Percentiles rank a stretch among this genome's conserved stretches.
phyloP scores from a whole-genome alignment of 208 protist genomes.

The Acanthamoeba lenticulata region DNA sequence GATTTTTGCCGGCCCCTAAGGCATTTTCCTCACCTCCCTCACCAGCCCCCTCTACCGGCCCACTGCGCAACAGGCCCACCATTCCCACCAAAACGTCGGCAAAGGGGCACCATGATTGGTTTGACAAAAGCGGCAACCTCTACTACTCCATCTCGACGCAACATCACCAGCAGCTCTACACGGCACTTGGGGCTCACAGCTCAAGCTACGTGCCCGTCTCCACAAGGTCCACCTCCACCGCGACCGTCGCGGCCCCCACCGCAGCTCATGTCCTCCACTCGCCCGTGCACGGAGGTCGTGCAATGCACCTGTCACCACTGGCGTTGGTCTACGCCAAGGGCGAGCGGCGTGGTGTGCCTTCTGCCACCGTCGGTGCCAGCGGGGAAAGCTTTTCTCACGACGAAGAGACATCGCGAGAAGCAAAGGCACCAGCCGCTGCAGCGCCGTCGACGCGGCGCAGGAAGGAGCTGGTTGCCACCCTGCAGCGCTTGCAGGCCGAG shows the following conservation, averaged over 20 bases:
- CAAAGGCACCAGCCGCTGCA: neutral
- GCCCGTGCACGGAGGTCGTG: neutral
- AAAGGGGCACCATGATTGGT: neutral
- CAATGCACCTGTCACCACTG: neutral
- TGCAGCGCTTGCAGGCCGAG: neutral
- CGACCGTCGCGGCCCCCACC: neutral
- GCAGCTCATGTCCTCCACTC: neutral
- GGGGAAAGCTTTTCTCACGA: neutral
- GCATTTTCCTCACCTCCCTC: no score
- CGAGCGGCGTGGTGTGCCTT: neutral
- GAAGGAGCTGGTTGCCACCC: neutral
- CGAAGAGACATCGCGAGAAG: neutral
- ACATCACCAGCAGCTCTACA: neutral
- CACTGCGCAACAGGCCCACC: no score
- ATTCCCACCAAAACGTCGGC: no score
- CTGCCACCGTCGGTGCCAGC: neutral
- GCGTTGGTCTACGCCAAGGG: neutral
- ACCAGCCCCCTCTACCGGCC: no score
- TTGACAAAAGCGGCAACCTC: conserved; percentile 10
- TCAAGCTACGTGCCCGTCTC: neutral
- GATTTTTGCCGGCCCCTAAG: no score
- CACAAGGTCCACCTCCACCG: neutral
- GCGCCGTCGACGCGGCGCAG: neutral
- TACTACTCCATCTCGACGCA: neutral
- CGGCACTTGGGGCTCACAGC: no score